These are phyloP conservation scores for Schoenoplectus triqueter DNA, from an alignment of 202 grass and related monocot species.

Conservation along the genomic window DNA sequence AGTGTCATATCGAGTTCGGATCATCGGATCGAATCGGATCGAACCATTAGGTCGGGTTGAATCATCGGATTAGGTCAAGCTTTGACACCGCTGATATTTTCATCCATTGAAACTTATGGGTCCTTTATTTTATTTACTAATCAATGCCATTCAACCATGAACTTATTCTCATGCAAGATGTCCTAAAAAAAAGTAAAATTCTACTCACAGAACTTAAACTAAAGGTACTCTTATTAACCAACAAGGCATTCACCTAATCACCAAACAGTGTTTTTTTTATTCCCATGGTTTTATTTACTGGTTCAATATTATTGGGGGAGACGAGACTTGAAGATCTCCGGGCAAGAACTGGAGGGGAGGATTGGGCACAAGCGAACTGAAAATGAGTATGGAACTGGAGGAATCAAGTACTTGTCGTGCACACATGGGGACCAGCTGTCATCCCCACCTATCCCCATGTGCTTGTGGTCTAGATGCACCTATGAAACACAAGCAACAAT, in stretches of 20 bases:
- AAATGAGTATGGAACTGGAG: slow-evolving; percentile 64
- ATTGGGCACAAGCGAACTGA: slow-evolving; percentile 63
- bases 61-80: too few species aligned
- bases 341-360: slow-evolving; percentile 57
- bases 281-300: neutral
- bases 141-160: neutral
- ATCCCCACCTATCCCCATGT: slow-evolving; percentile 92
- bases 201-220: neutral
- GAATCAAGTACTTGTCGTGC: slow-evolving; percentile 73
- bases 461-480: slow-evolving; percentile 92
- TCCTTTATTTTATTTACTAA: neutral
- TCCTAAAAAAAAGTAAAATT: neutral
- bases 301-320: slow-evolving; percentile 37
- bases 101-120: neutral
- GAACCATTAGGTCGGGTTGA: too few species aligned
- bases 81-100: neutral
- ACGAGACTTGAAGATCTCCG: slow-evolving; percentile 65
- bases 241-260: neutral
- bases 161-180: neutral
- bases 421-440: slow-evolving; percentile 89
- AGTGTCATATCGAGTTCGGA: too few species aligned
- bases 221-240: neutral
- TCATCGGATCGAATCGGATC: too few species aligned
- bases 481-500: slow-evolving; percentile 40
- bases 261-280: neutral